Evolutionary conservation across 345 rosid genomes (phyloP), one percentile per base, ranked within the genome.

Genomic region (Toxicodendron radicans): DNA sequence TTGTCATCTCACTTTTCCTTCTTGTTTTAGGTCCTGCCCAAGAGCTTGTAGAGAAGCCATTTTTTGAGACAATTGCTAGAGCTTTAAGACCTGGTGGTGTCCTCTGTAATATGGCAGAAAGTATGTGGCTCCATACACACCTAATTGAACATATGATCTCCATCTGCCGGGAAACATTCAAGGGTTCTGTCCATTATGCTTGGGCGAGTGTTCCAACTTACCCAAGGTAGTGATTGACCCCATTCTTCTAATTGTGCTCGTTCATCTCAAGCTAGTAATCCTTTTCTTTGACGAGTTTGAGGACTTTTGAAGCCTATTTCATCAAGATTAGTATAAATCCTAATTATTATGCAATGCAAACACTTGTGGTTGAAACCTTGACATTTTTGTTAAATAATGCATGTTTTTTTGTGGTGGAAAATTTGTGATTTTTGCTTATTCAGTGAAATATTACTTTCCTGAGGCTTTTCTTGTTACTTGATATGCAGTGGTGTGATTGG

Each of bases 111-210:
- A 91, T 93, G 98, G 96, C 98, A 4, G 98, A 95, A 81, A 93
- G 99, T 75, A 89, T 93, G 93, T 93, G 99, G 99, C 99, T 95
- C 24, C 99, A 93, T 77, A 93, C 98, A 7, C 98, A 95, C 85
- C 92, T 95, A 71, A 89, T 95, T 68, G 82, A 95, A 80, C 95
- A 89, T 63, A 89, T 93, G 93, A 82, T 95, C 62, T 77, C 89
- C 30, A 81, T 88, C 41, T 93, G 98, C 71, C 81, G 76, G 30
- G 92, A 88, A 80, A 90, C 86, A 67, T 95, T 95, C 83, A 93
- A 87, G 78, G 96, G 87, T 58, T 87, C 91, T 76, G 95, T 95
- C 35, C 91, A 84, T 32, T 95, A 95, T 82, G 99, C 98, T 10
- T 95, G 99, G 98, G 78, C 98, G 59, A 93, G 91, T 77, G 97